phyloP scores from a whole-genome alignment of 1,284 basidiomycete genomes.

The Rhodotorula glutinis region DNA sequence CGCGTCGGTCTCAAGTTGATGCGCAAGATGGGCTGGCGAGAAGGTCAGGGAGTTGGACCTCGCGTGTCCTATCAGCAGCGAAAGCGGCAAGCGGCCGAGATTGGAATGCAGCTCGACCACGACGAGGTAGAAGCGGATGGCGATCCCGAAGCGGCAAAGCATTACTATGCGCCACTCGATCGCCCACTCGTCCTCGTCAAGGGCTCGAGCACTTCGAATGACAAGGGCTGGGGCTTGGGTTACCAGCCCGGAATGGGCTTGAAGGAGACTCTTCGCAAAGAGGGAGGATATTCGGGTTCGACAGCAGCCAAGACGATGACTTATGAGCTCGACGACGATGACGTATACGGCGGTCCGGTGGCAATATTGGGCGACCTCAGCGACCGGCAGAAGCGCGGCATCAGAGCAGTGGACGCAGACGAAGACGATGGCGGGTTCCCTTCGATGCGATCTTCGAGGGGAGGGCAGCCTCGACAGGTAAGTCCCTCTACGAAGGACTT shows the following conservation, averaged over 20 bases:
- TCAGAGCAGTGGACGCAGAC: constrained; percentile 54
- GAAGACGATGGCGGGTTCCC: constrained; percentile 55
- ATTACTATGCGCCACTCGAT: constrained; percentile 80
- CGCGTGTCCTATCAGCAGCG: constrained; percentile 75
- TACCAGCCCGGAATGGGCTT: constrained; percentile 66
- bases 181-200: constrained; percentile 62
- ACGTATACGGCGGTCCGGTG: constrained; percentile 49
- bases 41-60: constrained; percentile 89
- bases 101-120: constrained; percentile 33
- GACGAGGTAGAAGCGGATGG: constrained; percentile 44
- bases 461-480: background rate
- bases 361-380: background rate
- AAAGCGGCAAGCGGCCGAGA: constrained; percentile 56
- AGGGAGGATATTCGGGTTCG: background rate
- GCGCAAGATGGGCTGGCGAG: constrained; percentile 91
- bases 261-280: constrained; percentile 42
- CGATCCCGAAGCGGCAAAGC: constrained; percentile 75
- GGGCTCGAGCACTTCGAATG: constrained; percentile 66
- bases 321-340: constrained; percentile 45
- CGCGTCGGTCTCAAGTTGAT: constrained; percentile 69
- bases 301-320: background rate
- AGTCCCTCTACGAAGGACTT: background rate
- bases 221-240: constrained; percentile 62
- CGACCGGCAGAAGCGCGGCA: constrained; percentile 7
- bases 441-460: constrained; percentile 43